Conservation (phyloP, 2,329 filamentous ascomycete genomes). For the Penicillium sp. region DNA sequence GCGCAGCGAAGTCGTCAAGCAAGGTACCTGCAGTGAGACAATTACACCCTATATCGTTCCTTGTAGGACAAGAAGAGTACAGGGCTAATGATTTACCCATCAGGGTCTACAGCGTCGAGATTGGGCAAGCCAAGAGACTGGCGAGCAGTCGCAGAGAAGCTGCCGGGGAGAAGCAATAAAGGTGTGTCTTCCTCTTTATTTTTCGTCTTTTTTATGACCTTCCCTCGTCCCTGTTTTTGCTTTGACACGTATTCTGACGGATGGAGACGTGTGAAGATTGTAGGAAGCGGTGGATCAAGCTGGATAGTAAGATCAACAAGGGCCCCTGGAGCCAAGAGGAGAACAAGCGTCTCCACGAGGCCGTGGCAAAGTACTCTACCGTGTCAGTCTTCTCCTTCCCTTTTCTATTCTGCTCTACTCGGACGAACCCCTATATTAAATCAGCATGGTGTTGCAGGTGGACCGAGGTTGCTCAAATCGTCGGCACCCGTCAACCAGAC, state of each 20-base stretch:
- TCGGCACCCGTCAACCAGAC: background rate
- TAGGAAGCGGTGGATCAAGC: conserved; percentile 1
- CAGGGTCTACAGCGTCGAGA: too few relatives aligned
- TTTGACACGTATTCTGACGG: background rate
- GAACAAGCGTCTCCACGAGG: background rate
- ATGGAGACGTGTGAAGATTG: background rate
- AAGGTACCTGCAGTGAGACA: background rate
- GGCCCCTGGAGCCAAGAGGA: background rate
- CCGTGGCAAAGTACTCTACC: background rate
- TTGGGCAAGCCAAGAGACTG: background rate
- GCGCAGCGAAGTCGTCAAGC: background rate
- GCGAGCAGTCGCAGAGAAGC: background rate
- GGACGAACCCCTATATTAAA: too few relatives aligned
- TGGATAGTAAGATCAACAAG: conserved; percentile 1
- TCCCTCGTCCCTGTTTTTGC: background rate
- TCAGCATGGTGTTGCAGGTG: background rate
- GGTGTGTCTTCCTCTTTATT: background rate
- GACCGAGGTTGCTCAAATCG: background rate
- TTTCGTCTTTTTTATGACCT: background rate
- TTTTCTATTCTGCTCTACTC: too few relatives aligned
- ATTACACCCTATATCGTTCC: too few relatives aligned
- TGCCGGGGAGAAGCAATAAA: background rate
- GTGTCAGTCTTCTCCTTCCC: background rate
- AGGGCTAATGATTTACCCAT: too few relatives aligned
- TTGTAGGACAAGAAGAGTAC: too few relatives aligned